Percentiles rank a stretch among this genome's conserved stretches.
Evolutionary conservation across 306 rosid genomes (phyloP).

Genomic region (Pachyrhizus erosus): DNA sequence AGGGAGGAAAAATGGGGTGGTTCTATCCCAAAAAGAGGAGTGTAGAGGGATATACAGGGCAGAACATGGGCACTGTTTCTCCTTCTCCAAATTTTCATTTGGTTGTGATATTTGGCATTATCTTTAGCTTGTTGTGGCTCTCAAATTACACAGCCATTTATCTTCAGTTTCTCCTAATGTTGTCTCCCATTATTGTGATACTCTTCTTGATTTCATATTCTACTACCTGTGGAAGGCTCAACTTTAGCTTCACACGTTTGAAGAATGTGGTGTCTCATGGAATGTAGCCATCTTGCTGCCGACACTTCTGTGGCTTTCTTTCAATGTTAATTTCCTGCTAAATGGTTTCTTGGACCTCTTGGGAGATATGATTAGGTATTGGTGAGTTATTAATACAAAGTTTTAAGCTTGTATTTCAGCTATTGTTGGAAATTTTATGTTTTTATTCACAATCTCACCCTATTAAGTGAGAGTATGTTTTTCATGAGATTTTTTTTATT

Average conservation of each 20-base stretch:
- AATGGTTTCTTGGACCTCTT: conserved; percentile 60
- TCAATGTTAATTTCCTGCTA: conserved; percentile 58
- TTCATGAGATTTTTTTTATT: neutral
- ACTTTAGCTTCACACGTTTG: conserved; percentile 36
- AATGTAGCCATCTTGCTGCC: conserved; percentile 53
- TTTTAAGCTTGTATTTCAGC: neutral
- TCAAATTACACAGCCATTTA: conserved; percentile 51
- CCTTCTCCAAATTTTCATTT: conserved; percentile 72
- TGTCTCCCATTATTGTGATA: conserved; percentile 55
- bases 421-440: neutral
- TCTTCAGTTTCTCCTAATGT: conserved; percentile 57
- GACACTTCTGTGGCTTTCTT: conserved; percentile 53
- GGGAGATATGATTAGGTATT: neutral
- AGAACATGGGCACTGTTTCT: conserved; percentile 58
- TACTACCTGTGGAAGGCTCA: conserved; percentile 38
- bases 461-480: neutral
- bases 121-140: conserved; percentile 68
- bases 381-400: neutral
- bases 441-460: conserved; percentile 7
- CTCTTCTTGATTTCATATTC: conserved; percentile 58
- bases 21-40: conserved; percentile 66
- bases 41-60: conserved; percentile 61
- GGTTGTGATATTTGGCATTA: conserved; percentile 72
- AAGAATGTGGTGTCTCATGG: conserved; percentile 48
- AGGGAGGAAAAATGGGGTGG: conserved; percentile 63